These are phyloP conservation scores for Barbatosphaeria neglecta DNA, from an alignment of 495 filamentous ascomycete genomes.

Conservation along the genomic window DNA sequence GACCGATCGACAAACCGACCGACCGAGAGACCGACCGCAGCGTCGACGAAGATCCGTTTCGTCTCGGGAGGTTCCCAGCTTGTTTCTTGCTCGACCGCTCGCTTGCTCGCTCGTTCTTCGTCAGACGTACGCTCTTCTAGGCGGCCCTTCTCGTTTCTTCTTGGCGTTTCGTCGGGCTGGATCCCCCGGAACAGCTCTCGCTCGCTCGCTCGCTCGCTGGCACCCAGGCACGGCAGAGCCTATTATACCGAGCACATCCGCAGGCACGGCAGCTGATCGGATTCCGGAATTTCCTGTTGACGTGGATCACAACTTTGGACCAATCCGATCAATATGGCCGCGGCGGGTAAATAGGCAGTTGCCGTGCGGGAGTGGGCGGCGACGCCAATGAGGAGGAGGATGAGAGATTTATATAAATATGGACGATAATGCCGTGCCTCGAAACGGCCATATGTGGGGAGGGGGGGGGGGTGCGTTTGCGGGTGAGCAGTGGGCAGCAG, in stretches of 20 bases:
- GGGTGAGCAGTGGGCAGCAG: too few relatives aligned
- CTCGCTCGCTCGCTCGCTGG: not conserved
- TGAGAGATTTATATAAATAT: conserved; percentile 12
- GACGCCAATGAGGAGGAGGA: conserved; percentile 17
- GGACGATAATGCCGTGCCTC: conserved; percentile 15
- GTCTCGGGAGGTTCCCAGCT: not conserved
- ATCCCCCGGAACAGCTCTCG: conserved; percentile 7
- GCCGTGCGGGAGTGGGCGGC: conserved; percentile 8
- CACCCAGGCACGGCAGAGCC: conserved; percentile 12
- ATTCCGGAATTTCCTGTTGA: conserved; percentile 3
- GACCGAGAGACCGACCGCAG: too few relatives aligned
- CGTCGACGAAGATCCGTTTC: not conserved
- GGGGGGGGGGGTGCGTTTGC: not conserved
- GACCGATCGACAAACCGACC: too few relatives aligned
- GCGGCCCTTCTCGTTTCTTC: not conserved
- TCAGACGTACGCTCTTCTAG: not conserved
- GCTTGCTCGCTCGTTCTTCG: not conserved
- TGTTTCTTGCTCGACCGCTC: too few relatives aligned
- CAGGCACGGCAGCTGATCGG: conserved; percentile 2
- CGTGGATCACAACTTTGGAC: conserved; percentile 3
- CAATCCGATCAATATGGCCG: conserved; percentile 18
- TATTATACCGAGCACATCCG: conserved; percentile 1
- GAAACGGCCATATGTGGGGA: not conserved
- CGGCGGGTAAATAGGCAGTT: conserved; percentile 21
- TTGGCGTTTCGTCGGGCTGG: conserved; percentile 12